These are phyloP conservation scores for Naganishia liquefaciens DNA, from an alignment of 1,284 basidiomycete species.

Conservation along the genomic window DNA sequence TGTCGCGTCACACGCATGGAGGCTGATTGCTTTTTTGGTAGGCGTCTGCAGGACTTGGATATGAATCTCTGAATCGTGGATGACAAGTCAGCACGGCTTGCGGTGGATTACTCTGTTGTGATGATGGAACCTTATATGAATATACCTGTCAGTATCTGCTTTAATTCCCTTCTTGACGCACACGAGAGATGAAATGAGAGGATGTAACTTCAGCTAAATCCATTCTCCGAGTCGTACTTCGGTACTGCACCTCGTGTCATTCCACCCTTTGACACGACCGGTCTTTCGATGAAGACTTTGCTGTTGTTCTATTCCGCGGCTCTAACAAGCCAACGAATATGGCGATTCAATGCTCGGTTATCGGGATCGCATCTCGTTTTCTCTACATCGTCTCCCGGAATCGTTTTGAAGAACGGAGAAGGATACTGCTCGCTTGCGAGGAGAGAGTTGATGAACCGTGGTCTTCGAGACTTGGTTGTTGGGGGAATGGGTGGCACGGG, in stretches of 20 bases:
- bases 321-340: neutral
- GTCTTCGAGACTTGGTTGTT: slow-evolving; percentile 12
- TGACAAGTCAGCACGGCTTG: neutral
- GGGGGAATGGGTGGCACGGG: slow-evolving; percentile 7
- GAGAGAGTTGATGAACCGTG: slow-evolving; percentile 27
- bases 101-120: neutral
- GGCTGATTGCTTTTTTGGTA: slow-evolving; percentile 22
- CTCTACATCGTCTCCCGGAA: slow-evolving; percentile 23
- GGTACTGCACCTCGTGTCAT: slow-evolving; percentile 21
- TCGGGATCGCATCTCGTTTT: slow-evolving; percentile 21
- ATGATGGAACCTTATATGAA: slow-evolving; percentile 5
- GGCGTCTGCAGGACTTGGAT: neutral
- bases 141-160: slow-evolving; percentile 12
- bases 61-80: neutral
- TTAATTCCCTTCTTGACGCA: no score
- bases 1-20: neutral
- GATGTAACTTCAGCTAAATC: slow-evolving; percentile 31
- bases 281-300: slow-evolving; percentile 22
- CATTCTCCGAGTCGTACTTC: slow-evolving; percentile 30
- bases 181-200: slow-evolving; percentile 20
- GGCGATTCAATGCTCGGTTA: slow-evolving; percentile 18
- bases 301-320: neutral
- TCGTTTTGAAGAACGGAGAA: slow-evolving; percentile 30
- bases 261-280: slow-evolving; percentile 11
- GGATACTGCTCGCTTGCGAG: slow-evolving; percentile 13